A percentile compares a stretch with the other conserved stretches of the same genome.
phyloP scores from a whole-genome alignment of 2,329 filamentous ascomycete species.

The Colletotrichum sublineola region DNA sequence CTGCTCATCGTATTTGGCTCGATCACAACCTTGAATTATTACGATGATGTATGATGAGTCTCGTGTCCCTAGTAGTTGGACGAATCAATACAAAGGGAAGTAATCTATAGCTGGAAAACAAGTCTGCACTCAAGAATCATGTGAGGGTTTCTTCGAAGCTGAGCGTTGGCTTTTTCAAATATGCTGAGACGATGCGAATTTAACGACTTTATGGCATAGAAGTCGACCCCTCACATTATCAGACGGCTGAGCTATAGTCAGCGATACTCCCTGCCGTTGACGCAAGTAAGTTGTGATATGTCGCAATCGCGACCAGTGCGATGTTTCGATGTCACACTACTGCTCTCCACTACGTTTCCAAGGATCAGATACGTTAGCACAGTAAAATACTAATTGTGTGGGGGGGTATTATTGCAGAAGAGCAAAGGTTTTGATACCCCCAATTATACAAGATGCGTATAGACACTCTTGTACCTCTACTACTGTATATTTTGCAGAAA shows the following conservation, averaged over 20 bases:
- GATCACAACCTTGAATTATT: too few relatives aligned
- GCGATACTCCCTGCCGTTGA: background rate
- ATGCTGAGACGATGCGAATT: background rate
- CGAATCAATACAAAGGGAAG: background rate
- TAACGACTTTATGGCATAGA: background rate
- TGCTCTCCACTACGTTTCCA: background rate
- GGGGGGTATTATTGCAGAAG: too few relatives aligned
- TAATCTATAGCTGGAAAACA: too few relatives aligned
- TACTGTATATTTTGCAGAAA: too few relatives aligned
- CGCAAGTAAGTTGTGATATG: constrained; percentile 39
- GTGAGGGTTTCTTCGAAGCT: background rate
- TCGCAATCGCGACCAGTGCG: constrained; percentile 26
- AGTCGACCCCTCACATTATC: background rate
- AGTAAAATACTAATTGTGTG: too few relatives aligned
- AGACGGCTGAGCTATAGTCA: background rate
- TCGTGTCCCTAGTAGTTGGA: background rate
- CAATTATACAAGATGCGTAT: too few relatives aligned
- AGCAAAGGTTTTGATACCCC: too few relatives aligned
- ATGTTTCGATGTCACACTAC: background rate
- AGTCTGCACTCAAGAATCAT: too few relatives aligned
- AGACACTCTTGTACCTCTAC: too few relatives aligned
- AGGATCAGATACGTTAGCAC: too few relatives aligned
- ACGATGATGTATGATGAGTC: too few relatives aligned
- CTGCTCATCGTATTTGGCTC: constrained; percentile 22
- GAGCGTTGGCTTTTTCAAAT: background rate